Evolutionary conservation across 805 yeast genomes (phyloP), one percentile per base, ranked within the genome.

Genomic region (Phaffomyces thermotolerans): DNA sequence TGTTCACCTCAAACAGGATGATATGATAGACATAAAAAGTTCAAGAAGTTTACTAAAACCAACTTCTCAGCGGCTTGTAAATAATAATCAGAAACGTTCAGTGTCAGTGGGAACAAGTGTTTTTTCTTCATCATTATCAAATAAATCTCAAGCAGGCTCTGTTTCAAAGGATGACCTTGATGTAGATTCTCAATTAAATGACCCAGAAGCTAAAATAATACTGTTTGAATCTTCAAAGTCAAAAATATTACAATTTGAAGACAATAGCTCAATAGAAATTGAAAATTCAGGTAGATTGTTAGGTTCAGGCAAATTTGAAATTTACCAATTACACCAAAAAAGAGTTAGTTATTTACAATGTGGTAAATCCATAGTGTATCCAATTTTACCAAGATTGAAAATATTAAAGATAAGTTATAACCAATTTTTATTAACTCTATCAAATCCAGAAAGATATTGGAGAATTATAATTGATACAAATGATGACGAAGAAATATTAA

Each of bases 361-460:
- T 62, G 89, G 62, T 15, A 45, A 45, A 10, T 68, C 78, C 6
- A 75, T 86, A 33, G 75, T 84, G 2, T 84, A 84, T 56, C 95
- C 95, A 4, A 73, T 86, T 13, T 63, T 86, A 41, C 86, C 88
- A 4, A 75, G 72, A 47, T 59, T 81, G 42, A 75, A 78, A 52
- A 68, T 86, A 3, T 59, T 83, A 47, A 65, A 84, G 52, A 68
- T 73, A 10, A 63, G 66, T 20, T 49, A 46, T 38, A 67, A 67
- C 40, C 74, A 72, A 51, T 81, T 81, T 51, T 68, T 82, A 3
- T 58, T 85, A 15, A 81, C 88, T 1, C 69, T 86, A 45, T 77
- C 76, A 24, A 84, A 84, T 52, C 95, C 95, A 0, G 82, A 79
- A 49, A 65, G 91, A 52, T 84, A 78, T 60, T 86, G 95, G 95